These are phyloP conservation scores for Hamamelis virginiana DNA, from an alignment of 164 flowering plant genomes.

Conservation along the genomic window DNA sequence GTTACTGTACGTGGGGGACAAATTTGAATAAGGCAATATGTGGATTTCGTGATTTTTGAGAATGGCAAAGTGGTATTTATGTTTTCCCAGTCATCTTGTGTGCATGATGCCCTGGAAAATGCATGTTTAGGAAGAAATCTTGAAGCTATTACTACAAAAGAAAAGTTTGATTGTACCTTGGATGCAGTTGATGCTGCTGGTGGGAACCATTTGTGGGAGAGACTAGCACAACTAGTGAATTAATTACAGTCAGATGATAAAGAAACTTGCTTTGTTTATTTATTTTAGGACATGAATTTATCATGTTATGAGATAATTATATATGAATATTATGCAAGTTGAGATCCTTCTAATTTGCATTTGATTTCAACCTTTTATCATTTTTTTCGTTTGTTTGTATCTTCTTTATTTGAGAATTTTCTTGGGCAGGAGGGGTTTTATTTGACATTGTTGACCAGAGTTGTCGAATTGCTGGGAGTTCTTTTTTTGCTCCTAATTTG, in stretches of 20 bases:
- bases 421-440: too few relatives aligned
- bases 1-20: not conserved
- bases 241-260: conserved; percentile 1
- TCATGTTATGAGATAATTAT: not conserved
- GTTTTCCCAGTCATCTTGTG: conserved; percentile 5
- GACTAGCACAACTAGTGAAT: not conserved
- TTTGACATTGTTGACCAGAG: not conserved
- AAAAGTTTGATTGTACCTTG: conserved; percentile 3
- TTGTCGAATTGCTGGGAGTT: too few relatives aligned
- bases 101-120: conserved; percentile 2
- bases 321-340: conserved; percentile 1
- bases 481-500: too few relatives aligned
- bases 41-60: conserved; percentile 7
- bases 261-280: conserved; percentile 1
- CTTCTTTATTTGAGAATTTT: too few relatives aligned
- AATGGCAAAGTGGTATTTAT: conserved; percentile 7
- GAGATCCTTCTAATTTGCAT: not conserved
- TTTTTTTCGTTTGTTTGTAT: too few relatives aligned
- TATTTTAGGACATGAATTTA: not conserved
- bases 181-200: not conserved
- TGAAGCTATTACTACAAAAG: conserved; percentile 10
- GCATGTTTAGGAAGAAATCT: conserved; percentile 13
- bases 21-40: not conserved
- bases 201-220: not conserved
- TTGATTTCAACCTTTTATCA: too few relatives aligned